Conservation (phyloP, 2,329 filamentous ascomycete species). For the Apiospora pterosperma region DNA sequence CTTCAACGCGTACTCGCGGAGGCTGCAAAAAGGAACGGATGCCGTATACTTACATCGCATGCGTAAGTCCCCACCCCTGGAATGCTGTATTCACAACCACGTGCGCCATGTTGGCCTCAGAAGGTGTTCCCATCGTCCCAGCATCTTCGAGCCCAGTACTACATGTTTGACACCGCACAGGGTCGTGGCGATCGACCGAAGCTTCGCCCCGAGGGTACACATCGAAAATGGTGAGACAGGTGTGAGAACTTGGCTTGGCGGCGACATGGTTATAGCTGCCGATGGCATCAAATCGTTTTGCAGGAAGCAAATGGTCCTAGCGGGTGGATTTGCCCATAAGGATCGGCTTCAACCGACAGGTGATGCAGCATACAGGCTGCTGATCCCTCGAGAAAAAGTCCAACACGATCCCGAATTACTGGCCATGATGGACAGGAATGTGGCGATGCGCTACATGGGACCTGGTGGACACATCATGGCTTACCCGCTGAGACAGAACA, state of each 20-base stretch:
- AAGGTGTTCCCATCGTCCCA: too few species aligned
- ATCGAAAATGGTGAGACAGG: conserved; percentile 10
- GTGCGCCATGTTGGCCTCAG: too few species aligned
- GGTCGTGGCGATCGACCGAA: conserved; percentile 22
- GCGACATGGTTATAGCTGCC: conserved; percentile 49
- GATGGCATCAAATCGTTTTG: conserved; percentile 52
- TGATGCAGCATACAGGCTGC: conserved; percentile 52
- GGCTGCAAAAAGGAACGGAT: conserved; percentile 16
- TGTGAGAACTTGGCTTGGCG: conserved; percentile 26
- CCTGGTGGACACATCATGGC: conserved; percentile 64
- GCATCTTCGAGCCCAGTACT: too few species aligned
- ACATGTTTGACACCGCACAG: too few species aligned
- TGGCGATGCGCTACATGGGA: conserved; percentile 63
- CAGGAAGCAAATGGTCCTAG: conserved; percentile 36
- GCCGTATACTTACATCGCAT: conserved; percentile 15
- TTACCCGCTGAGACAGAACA: conserved; percentile 60
- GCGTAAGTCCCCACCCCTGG: too few species aligned
- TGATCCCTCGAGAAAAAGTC: conserved; percentile 44
- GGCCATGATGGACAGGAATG: conserved; percentile 52
- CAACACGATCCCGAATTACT: conserved; percentile 47
- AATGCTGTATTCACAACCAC: too few species aligned
- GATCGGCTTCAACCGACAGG: conserved; percentile 43
- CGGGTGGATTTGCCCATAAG: conserved; percentile 30
- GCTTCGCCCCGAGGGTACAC: conserved; percentile 19
- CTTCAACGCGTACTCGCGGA: conserved; percentile 18